phyloP scores from a whole-genome alignment of 1,139 yeast genomes.

The Magnusiomyces sp. region DNA sequence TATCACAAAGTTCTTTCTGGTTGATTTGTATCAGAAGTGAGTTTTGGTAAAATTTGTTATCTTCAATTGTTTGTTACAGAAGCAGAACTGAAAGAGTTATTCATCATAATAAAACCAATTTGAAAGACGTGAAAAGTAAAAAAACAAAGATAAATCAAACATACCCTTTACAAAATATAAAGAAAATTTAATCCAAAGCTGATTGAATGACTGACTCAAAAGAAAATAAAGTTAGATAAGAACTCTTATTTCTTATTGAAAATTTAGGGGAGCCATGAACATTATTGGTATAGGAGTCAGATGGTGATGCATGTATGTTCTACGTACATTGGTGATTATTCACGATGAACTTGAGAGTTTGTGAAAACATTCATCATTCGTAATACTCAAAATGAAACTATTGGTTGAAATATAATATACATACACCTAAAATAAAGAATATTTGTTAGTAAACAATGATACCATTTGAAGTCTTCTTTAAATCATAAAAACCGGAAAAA shows the following conservation, averaged over 20 bases:
- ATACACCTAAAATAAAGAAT: neutral
- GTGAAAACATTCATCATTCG: constrained; percentile 31
- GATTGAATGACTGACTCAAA: neutral
- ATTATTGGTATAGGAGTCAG: constrained; percentile 37
- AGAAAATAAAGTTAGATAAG: neutral
- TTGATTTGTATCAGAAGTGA: neutral
- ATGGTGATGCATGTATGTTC: constrained; percentile 83
- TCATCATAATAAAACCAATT: constrained; percentile 6
- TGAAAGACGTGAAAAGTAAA: neutral
- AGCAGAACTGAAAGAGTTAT: constrained; percentile 64
- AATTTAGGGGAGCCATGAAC: neutral
- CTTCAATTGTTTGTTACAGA: constrained; percentile 34
- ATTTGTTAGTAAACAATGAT: neutral
- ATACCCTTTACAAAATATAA: neutral
- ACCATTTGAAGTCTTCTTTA: neutral
- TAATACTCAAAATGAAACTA: neutral
- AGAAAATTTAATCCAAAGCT: neutral
- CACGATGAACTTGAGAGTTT: constrained; percentile 13
- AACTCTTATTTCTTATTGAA: neutral
- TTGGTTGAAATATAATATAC: neutral
- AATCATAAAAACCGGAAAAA: neutral
- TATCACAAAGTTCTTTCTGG: no score
- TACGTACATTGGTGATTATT: constrained; percentile 50
- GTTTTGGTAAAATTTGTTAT: constrained; percentile 6
- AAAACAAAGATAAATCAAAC: neutral